Percentiles rank a stretch among this genome's conserved stretches.
Conservation (phyloP, 2,329 filamentous ascomycete genomes). For the Fusarium clavum region DNA sequence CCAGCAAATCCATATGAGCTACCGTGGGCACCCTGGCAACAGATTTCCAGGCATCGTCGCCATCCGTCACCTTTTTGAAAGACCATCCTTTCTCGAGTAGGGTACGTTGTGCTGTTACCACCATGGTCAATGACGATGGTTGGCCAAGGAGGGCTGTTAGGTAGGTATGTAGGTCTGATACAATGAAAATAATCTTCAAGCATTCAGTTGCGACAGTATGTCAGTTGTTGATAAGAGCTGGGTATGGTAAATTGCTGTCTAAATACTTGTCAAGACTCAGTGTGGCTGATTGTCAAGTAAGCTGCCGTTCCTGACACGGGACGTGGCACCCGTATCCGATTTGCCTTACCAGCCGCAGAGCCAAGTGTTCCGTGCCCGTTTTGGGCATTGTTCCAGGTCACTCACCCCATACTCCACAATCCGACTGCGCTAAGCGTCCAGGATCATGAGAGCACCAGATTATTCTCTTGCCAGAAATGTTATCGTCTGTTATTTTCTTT, state of each 20-base stretch:
- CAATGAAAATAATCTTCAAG: too few relatives aligned
- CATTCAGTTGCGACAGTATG: too few relatives aligned
- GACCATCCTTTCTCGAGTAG: slow-evolving; percentile 9
- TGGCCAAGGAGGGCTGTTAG: too few relatives aligned
- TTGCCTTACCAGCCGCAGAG: too few relatives aligned
- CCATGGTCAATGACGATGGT: too few relatives aligned
- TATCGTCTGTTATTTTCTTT: too few relatives aligned
- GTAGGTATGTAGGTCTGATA: too few relatives aligned
- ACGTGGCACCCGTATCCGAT: too few relatives aligned
- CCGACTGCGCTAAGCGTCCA: neutral
- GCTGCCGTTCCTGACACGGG: neutral
- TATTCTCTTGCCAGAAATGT: too few relatives aligned
- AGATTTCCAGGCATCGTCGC: slow-evolving; percentile 5
- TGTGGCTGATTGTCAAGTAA: neutral
- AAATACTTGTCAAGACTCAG: neutral
- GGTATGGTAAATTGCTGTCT: neutral
- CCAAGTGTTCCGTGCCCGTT: neutral
- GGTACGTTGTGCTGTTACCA: neutral
- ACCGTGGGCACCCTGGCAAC: slow-evolving; percentile 23
- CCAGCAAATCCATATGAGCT: slow-evolving; percentile 19
- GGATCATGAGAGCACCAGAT: neutral
- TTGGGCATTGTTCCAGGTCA: neutral
- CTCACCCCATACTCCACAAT: neutral
- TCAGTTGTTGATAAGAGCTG: too few relatives aligned
- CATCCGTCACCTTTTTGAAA: slow-evolving; percentile 7